These are phyloP conservation scores for Leptographium galeiforme DNA, from an alignment of 2,329 filamentous ascomycete genomes.

Conservation along the genomic window DNA sequence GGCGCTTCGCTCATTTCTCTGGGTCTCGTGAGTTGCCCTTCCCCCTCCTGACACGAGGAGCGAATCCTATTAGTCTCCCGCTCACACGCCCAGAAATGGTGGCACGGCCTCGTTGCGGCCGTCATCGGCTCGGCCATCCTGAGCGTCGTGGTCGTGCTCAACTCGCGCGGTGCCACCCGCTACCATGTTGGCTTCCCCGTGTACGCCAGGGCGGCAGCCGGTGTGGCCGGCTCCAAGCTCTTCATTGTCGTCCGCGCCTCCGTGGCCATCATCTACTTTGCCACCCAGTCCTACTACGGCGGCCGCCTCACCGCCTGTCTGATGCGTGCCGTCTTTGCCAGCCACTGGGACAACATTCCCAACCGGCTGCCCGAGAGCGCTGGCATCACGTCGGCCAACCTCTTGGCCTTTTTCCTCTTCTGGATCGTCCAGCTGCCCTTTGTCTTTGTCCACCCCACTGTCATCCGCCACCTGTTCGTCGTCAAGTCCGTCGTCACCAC, in stretches of 20 bases:
- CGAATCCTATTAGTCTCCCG: too few relatives aligned
- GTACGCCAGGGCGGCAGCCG: constrained; percentile 18
- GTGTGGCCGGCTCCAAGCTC: constrained; percentile 23
- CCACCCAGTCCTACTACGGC: constrained; percentile 8
- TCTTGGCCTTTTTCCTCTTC: constrained; percentile 22
- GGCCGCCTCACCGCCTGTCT: constrained; percentile 3
- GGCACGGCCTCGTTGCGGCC: constrained; percentile 19
- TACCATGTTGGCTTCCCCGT: constrained; percentile 22
- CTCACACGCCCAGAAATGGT: constrained; percentile 12
- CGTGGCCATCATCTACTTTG: constrained; percentile 9
- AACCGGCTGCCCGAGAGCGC: constrained; percentile 22
- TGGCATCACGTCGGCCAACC: constrained; percentile 21
- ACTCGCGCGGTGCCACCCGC: constrained; percentile 19
- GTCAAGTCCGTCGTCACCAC: constrained; percentile 18
- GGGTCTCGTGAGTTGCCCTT: constrained; percentile 13
- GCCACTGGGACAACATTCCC: constrained; percentile 7
- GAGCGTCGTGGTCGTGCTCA: constrained; percentile 19
- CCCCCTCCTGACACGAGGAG: too few relatives aligned
- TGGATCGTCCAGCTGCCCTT: constrained; percentile 25
- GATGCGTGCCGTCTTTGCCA: constrained; percentile 8
- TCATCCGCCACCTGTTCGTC: constrained; percentile 19
- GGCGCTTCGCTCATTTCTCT: constrained; percentile 17
- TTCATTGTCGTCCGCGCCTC: constrained; percentile 22
- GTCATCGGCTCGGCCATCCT: constrained; percentile 18
- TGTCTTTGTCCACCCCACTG: constrained; percentile 23